Evolutionary conservation across 1,284 basidiomycete genomes (phyloP), one percentile per base, ranked within the genome.

Genomic region (Pseudozyma sp.): DNA sequence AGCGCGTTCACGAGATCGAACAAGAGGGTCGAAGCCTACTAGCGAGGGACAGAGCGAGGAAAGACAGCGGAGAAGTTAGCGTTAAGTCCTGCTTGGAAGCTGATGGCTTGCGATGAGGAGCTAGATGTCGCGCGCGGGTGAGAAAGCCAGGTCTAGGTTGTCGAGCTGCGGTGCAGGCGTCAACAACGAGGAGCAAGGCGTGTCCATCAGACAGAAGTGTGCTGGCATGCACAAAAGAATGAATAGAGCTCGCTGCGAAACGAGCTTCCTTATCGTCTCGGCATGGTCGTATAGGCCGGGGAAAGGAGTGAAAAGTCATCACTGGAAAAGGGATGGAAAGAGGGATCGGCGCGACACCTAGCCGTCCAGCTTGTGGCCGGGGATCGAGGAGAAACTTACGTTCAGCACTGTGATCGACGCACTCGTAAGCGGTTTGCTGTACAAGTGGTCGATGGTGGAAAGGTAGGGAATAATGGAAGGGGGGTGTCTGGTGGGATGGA

Each of bases 231-330:
- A 80, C 81, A 78, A 80, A 80, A 75, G 77, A 69, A 67, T 48
- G 34, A 45, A 68, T 58, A 64, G 66, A 71, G 74, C 72, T 71
- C 75, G 69, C 68, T 79, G 81, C 81, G 79, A 83, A 56, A 77
- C 71, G 75, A 75, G 72, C 75, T 64, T 79, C 81, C 81, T 83
- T 82, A 67, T 83, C 78, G 75, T 81, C 81, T 83, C 81, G 81
- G 77, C 81, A 83, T 83, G 67, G 80, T 81, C 81, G 78, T 77
- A 61, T 83, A 83, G 79, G 81, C 74, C 81, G 81, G 81, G 81
- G 81, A 83, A 83, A 83, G 81, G 81, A 83, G 76, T 68, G 29
- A 54, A 74, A 75, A 74, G 67, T 71, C 71, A 71, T 77, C 75
- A 63, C 51, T 68, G 68, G 72, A 68, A 63, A 35, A 29, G 11